These are phyloP conservation scores for Lanmaoa rubissima DNA, from an alignment of 768 basidiomycete species.

Conservation along the genomic window DNA sequence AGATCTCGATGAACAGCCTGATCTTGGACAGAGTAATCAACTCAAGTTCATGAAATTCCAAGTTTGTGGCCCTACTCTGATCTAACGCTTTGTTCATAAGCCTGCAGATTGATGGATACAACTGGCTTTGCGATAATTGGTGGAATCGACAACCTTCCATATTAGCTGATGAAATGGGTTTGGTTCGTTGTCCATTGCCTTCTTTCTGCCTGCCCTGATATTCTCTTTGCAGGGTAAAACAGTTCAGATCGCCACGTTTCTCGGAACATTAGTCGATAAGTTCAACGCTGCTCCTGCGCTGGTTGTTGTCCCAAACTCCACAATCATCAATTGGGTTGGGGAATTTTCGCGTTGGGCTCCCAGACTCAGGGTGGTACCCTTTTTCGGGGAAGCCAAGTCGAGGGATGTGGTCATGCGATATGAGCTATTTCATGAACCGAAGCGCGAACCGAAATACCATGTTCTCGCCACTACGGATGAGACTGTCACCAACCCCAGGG, in stretches of 20 bases:
- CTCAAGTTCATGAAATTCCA: slow-evolving; percentile 88
- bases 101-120: slow-evolving; percentile 69
- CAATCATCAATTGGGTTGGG: slow-evolving; percentile 92
- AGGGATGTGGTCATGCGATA: slow-evolving; percentile 79
- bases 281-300: slow-evolving; percentile 74
- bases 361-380: slow-evolving; percentile 74
- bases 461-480: slow-evolving; percentile 94
- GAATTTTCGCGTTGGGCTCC: slow-evolving; percentile 84
- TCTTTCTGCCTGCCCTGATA: slow-evolving; percentile 3
- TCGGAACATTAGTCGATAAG: slow-evolving; percentile 60
- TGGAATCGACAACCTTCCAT: slow-evolving; percentile 83
- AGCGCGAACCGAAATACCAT: slow-evolving; percentile 69
- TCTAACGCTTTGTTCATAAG: slow-evolving; percentile 4
- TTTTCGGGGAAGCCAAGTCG: slow-evolving; percentile 75
- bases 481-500: slow-evolving; percentile 63
- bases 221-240: slow-evolving; percentile 71
- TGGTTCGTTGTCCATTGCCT: slow-evolving; percentile 45
- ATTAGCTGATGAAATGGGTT: slow-evolving; percentile 97
- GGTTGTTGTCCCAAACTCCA: slow-evolving; percentile 95
- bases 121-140: slow-evolving; percentile 88
- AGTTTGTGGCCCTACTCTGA: slow-evolving; percentile 38
- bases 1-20: slow-evolving; percentile 49
- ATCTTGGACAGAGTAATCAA: slow-evolving; percentile 62
- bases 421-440: slow-evolving; percentile 68
- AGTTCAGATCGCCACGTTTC: slow-evolving; percentile 84